phyloP scores from a whole-genome alignment of 1,284 basidiomycete genomes.

The Stygiomarasmius scandens region DNA sequence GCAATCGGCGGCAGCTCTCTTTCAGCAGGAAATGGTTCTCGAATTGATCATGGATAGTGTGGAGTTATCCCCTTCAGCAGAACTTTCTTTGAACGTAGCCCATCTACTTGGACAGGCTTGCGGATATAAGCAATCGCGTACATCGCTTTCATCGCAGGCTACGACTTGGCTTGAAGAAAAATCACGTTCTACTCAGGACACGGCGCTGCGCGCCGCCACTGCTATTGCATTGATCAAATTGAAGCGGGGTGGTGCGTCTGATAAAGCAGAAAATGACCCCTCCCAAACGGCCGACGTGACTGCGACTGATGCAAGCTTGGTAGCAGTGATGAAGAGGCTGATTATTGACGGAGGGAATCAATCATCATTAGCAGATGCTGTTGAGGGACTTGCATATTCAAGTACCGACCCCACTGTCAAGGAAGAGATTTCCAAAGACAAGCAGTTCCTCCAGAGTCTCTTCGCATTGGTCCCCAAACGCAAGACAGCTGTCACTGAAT shows the following conservation, averaged over 20 bases:
- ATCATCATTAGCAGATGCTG: conserved; percentile 57
- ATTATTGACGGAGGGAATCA: conserved; percentile 44
- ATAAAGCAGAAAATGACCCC: conserved; percentile 41
- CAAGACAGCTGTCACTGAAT: conserved; percentile 38
- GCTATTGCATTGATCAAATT: conserved; percentile 81
- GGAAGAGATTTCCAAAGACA: conserved; percentile 59
- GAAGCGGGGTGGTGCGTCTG: conserved; percentile 56
- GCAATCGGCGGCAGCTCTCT: conserved; percentile 60
- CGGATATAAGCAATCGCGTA: conserved; percentile 72
- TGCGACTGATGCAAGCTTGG: conserved; percentile 49
- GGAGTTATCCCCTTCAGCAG: conserved; percentile 58
- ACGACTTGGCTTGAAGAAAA: conserved; percentile 64
- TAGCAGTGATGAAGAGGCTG: conserved; percentile 59
- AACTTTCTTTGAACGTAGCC: conserved; percentile 58
- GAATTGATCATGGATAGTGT: conserved; percentile 65
- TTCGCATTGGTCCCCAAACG: conserved; percentile 60
- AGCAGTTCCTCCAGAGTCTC: conserved; percentile 60
- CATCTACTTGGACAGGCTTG: conserved; percentile 74
- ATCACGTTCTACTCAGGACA: conserved; percentile 50
- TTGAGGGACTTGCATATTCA: conserved; percentile 86
- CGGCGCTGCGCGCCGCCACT: conserved; percentile 59
- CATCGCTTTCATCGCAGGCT: conserved; percentile 56
- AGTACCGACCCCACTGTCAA: conserved; percentile 70
- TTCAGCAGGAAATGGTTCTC: conserved; percentile 61
- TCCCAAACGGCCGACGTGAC: conserved; percentile 30